A percentile compares a stretch with the other conserved stretches of the same genome.
Evolutionary conservation across 176 grass and related monocot species (phyloP).

Genomic region (Calamus simplicifolius): DNA sequence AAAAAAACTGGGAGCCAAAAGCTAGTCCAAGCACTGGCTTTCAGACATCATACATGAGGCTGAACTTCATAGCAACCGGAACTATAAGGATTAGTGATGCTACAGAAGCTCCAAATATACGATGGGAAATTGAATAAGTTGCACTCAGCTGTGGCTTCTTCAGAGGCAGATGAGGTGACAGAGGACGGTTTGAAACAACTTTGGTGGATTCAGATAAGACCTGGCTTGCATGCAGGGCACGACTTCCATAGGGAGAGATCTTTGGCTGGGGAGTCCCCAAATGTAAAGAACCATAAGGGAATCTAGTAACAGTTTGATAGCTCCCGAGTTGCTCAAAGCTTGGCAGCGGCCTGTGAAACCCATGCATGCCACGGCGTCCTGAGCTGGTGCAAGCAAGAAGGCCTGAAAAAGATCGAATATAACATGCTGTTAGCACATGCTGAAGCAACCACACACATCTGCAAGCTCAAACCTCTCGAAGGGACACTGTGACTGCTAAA

Average conservation of each 20-base stretch:
- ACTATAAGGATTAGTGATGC: slow-evolving; percentile 15
- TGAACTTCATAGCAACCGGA: slow-evolving; percentile 11
- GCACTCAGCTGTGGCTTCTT: slow-evolving; percentile 19
- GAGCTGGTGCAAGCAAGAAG: neutral
- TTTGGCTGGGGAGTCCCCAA: neutral
- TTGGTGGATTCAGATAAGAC: slow-evolving; percentile 3
- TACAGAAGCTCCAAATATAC: slow-evolving; percentile 16
- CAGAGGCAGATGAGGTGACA: slow-evolving; percentile 22
- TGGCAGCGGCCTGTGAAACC: neutral
- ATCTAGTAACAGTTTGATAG: neutral
- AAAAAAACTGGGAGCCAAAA: too few relatives aligned
- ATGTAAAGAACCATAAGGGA: neutral
- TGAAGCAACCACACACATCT: neutral
- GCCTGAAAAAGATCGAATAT: neutral
- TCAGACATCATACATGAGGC: slow-evolving; percentile 10
- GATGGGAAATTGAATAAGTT: slow-evolving; percentile 17
- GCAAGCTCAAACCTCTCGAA: too few relatives aligned
- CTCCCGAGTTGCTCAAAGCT: neutral
- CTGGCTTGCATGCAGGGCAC: slow-evolving; percentile 10
- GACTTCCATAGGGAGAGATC: neutral
- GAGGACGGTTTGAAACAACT: slow-evolving; percentile 10
- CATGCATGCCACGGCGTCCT: slow-evolving; percentile 1
- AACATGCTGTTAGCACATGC: neutral
- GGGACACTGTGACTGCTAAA: neutral
- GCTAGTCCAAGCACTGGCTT: too few relatives aligned